Base-by-base conservation (phyloP, 768 basidiomycete species). In the Rubroboletus pulcherrimus region DNA sequence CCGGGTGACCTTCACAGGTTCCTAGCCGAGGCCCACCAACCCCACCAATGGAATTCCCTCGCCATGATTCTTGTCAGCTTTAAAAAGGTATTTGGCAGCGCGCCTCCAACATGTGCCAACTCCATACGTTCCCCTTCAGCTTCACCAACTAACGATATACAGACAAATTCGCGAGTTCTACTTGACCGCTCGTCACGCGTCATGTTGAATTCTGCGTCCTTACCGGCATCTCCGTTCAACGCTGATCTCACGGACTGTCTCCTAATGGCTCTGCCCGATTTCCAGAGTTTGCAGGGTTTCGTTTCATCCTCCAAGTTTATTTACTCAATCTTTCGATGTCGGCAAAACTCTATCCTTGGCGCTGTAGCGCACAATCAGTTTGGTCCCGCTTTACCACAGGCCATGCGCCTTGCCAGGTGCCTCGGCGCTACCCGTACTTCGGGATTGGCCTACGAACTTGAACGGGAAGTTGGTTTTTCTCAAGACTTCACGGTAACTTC, bases 191-290 rank as follows among this genome's bases (percentile, higher is more conserved):
- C 21, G 9, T 14, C 29, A 60, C 60, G 61, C 21, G 9, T 14
- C 29, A 60, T 63, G 61, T 44, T 29, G 14, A 34, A 39, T 42
- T 21, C 30, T 5, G 34, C 24, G 11, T 37, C 41, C 34, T 31
- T 21, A 1, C 24, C 21, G 1, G 1, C 24, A 24, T 42, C 54
- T 21, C 49, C 34, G 15, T 48, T 60, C 15, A 46, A 72, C 34
- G 61, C 65, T 59, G 73, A 76, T 44, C 56, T 74, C 41, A 61
- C 68, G 26, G 73, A 71, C 53, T 46, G 58, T 51, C 59, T 75
- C 26, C 57, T 75, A 29, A 59, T 39, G 6, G 58, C 53, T 42
- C 21, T 70, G 33, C 71, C 65, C 19, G 62, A 72, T 55, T 74
- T 73, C 37, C 35, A 58, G 6, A 64, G 66, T 19, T 60, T 75